These are phyloP conservation scores for Candida pini DNA, from an alignment of 805 yeast species.

Conservation along the genomic window DNA sequence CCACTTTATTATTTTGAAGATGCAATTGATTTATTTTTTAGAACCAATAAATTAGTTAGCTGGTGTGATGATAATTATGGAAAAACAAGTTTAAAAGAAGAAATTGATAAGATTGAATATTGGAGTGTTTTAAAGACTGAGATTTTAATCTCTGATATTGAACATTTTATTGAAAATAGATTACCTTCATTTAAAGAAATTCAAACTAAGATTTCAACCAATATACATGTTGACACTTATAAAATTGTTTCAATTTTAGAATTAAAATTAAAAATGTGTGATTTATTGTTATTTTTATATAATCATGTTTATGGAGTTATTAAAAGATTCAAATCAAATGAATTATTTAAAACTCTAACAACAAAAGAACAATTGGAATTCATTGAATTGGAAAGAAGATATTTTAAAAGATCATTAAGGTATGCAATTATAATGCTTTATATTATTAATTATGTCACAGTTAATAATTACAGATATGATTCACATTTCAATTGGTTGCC, in stretches of 20 bases:
- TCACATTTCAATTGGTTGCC: conserved; percentile 13
- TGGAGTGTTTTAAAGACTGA: conserved; percentile 17
- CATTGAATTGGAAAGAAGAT: conserved; percentile 6
- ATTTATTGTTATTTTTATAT: conserved; percentile 19
- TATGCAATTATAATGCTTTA: conserved; percentile 15
- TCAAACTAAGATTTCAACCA: conserved; percentile 2
- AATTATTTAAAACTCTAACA: conserved; percentile 5
- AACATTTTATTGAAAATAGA: conserved; percentile 9
- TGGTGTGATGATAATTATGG: not conserved
- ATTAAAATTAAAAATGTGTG: conserved; percentile 13
- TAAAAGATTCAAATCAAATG: conserved; percentile 7
- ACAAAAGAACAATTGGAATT: conserved; percentile 5
- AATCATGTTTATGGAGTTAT: conserved; percentile 10
- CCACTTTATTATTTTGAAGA: too few species aligned
- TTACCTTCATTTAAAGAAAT: conserved; percentile 6
- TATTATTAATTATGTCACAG: conserved; percentile 13
- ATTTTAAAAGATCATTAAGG: conserved; percentile 12
- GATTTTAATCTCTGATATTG: conserved; percentile 13
- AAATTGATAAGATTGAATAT: not conserved
- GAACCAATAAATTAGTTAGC: not conserved
- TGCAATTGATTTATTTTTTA: not conserved
- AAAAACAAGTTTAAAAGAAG: not conserved
- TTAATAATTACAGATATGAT: conserved; percentile 5
- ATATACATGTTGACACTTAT: not conserved
- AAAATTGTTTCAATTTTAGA: conserved; percentile 1